Base-by-base conservation (phyloP, 2,329 filamentous ascomycete genomes). In the Phaeoacremonium minimum region DNA sequence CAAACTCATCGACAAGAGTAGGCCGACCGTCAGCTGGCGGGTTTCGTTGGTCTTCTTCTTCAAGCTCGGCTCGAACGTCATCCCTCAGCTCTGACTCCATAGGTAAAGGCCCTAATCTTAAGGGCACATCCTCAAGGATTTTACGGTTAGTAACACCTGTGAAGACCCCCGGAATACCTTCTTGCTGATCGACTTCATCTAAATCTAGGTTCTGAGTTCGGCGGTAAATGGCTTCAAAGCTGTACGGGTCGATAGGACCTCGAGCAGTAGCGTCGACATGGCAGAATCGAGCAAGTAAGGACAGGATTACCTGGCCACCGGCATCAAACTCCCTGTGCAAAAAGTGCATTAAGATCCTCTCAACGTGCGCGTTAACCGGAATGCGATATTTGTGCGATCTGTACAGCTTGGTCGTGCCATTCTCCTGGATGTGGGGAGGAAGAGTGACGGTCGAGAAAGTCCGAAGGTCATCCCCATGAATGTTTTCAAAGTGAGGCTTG, bases 361-460 rank as follows among this genome's bases (percentile, higher is more conserved):
- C 89, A 1, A 89, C 83, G 48, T 90, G 84, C 39, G 84, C 83
- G 50, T 90, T 96, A n/a, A 98, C 67, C 1, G 88, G 88, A 22
- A 98, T 73, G 11, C 88, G 80, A 57, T 97, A 98, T 58, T 88
- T 93, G 68, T 90, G 91, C 38, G 81, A 77, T 28, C 79, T 77
- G 59, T 96, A 98, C 4, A 93, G 68, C 56, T 85, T 87, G 6
- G 86, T 83, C n/a, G 84, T 75, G 2, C 76, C 59, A 53, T 93
- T 94, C 40, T 87, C 82, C 28, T 79, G 69, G 7, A 93, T 69
- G 53, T 98, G 93, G 40, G 86, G 77, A 1, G 88, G 81, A 1
- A 93, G 66, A 6, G 77, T 83, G 43, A 97, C 75, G 6, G 79
- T 77, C 26, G 80, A 72, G n/a, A 98, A 75, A 0, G 73, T 71